phyloP scores from a whole-genome alignment of 129 eudicot species.

The Silybum marianum region DNA sequence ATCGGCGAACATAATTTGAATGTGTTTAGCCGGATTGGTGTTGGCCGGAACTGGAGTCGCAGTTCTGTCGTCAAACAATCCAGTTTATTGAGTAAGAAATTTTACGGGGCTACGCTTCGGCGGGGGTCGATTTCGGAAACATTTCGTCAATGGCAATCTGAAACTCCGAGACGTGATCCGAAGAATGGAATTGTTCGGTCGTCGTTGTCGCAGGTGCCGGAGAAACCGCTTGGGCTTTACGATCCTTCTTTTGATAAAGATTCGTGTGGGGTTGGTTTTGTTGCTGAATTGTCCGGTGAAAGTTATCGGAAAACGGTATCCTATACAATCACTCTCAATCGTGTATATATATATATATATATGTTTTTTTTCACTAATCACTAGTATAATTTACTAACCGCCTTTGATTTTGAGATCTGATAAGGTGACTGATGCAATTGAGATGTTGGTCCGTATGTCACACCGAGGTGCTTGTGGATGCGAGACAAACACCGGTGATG shows the following conservation, averaged over 20 bases:
- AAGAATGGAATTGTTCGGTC: constrained; percentile 57
- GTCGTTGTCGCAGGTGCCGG: constrained; percentile 81
- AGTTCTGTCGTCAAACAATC: constrained; percentile 39
- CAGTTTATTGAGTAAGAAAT: constrained; percentile 39
- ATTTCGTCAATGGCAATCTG: constrained; percentile 49
- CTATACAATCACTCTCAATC: constrained; percentile 21
- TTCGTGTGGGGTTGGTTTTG: constrained; percentile 97
- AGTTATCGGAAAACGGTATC: constrained; percentile 91
- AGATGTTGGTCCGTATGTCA: constrained; percentile 97
- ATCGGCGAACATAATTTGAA: neutral
- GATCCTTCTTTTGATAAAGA: constrained; percentile 91
- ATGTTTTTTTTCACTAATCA: neutral
- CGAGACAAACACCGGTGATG: constrained; percentile 96
- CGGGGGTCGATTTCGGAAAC: constrained; percentile 45
- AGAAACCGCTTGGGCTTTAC: constrained; percentile 89
- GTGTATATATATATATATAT: neutral
- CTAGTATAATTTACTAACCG: neutral
- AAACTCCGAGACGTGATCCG: constrained; percentile 56
- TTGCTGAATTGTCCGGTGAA: constrained; percentile 90
- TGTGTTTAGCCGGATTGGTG: neutral
- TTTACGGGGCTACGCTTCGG: constrained; percentile 39
- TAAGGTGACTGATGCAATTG: constrained; percentile 95
- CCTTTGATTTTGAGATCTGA: neutral
- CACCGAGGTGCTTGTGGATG: constrained; percentile 99
- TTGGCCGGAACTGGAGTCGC: constrained; percentile 31